Evolutionary conservation across 1,284 basidiomycete genomes (phyloP).

Genomic region (Cutaneotrichosporon sp.): DNA sequence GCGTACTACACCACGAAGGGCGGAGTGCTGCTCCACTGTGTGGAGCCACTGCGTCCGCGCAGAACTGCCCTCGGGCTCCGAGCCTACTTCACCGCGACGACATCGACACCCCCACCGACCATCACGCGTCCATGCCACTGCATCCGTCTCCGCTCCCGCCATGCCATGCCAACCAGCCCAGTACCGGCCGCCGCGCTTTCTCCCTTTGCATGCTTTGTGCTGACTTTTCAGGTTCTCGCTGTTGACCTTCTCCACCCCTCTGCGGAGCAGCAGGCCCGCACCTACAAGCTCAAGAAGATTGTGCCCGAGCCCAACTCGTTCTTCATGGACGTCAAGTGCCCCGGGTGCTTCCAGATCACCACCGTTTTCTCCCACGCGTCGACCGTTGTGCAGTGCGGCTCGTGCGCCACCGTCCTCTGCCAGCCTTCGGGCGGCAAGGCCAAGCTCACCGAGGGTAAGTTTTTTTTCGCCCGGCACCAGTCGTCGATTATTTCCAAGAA

Average conservation of each 20-base stretch:
- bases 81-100: no score
- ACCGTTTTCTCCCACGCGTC: slow-evolving; percentile 52
- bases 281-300: slow-evolving; percentile 98
- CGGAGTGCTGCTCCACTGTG: no score
- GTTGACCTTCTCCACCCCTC: slow-evolving; percentile 97
- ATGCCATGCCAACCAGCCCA: background rate
- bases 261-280: slow-evolving; percentile 74
- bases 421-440: slow-evolving; percentile 99
- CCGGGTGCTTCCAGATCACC: slow-evolving; percentile 62
- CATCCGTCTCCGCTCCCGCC: background rate
- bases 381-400: slow-evolving; percentile 62
- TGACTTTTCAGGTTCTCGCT: slow-evolving; percentile 76
- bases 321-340: slow-evolving; percentile 99
- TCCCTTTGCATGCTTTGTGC: background rate
- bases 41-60: background rate
- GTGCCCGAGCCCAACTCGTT: slow-evolving; percentile 97
- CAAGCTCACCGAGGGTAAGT: slow-evolving; percentile 92
- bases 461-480: background rate
- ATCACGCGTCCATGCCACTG: background rate
- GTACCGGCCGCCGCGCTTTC: background rate
- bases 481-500: background rate
- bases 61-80: no score
- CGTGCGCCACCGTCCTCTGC: slow-evolving; percentile 92
- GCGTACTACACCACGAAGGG: no score
- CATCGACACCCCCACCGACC: background rate